phyloP scores from a whole-genome alignment of 2,329 filamentous ascomycete genomes.

The Nakataea oryzae region DNA sequence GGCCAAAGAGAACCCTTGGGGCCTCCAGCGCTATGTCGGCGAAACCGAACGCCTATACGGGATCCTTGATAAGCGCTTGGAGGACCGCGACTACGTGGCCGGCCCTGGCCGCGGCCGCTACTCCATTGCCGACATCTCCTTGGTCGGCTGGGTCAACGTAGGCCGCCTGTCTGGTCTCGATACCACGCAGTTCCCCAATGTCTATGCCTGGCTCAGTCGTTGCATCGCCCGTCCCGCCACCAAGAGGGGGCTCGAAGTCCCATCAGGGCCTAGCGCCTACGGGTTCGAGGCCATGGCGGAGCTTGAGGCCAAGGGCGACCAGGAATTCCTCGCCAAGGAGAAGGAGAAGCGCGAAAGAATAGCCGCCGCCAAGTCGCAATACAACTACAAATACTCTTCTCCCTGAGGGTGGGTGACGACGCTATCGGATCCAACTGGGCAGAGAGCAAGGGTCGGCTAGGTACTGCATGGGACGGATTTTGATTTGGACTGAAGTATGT shows the following conservation, averaged over 20 bases:
- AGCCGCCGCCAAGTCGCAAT: slow-evolving; percentile 31
- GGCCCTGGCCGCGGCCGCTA: slow-evolving; percentile 15
- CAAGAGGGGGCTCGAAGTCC: slow-evolving; percentile 50
- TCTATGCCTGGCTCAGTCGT: slow-evolving; percentile 65
- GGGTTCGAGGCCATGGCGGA: slow-evolving; percentile 27
- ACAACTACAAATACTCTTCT: slow-evolving; percentile 34
- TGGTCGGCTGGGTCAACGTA: slow-evolving; percentile 10
- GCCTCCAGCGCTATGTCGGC: slow-evolving; percentile 12
- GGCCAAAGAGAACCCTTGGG: slow-evolving; percentile 9
- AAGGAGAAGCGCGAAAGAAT: slow-evolving; percentile 23
- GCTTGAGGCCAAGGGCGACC: slow-evolving; percentile 29
- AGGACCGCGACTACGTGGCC: slow-evolving; percentile 17
- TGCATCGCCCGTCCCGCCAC: slow-evolving; percentile 59
- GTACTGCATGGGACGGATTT: neutral
- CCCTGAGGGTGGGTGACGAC: slow-evolving; percentile 16
- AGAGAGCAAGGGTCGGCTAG: neutral
- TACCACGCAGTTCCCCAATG: slow-evolving; percentile 59
- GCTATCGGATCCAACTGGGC: neutral
- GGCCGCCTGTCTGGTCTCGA: neutral
- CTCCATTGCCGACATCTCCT: slow-evolving; percentile 14
- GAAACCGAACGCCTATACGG: slow-evolving; percentile 14
- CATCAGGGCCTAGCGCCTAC: slow-evolving; percentile 26
- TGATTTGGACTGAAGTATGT: neutral
- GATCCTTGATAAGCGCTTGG: slow-evolving; percentile 13
- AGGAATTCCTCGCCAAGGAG: slow-evolving; percentile 35